Evolutionary conservation across 352 stramenopile species (phyloP), one percentile per base, ranked within the genome.

Genomic region (Phytophthora colocasiae): DNA sequence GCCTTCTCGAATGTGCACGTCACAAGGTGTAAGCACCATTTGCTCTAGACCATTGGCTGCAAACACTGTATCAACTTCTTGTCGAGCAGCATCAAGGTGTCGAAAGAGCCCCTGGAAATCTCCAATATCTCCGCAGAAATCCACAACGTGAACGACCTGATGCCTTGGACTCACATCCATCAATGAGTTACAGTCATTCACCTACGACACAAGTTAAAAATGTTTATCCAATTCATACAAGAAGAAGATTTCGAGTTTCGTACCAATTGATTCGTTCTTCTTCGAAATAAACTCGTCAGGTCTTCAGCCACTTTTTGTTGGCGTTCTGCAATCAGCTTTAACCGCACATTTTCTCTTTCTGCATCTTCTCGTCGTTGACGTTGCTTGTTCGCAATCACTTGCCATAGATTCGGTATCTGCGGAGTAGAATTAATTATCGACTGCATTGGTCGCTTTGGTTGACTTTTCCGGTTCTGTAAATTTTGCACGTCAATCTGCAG

Each of bases 261-360:
- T 50, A 58, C 43, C 58, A 66, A 14, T 15, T 60, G 58, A n/a
- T 44, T 12, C 17, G 58, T 32, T 41, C 43, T 46, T 39, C 56
- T 60, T 32, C 53, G 41, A 15, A 66, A n/a, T n/a, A 52, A 41
- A 26, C 12, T 46, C n/a, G 26, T 40, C 6, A 60, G 31, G 34
- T 17, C 15, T 1, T 59, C 39, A 9, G 49, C 48, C 29, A 66
- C 29, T n/a, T 66, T 60, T 11, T 34, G 17, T 27, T 63, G 65
- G 4, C 66, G 57, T 26, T 80, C 72, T 15, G 75, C 60, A 34
- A 72, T 61, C 29, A 46, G 44, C 44, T 73, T 71, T 17, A 84
- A 64, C 17, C 67, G 60, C 10, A 14, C 32, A n/a, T 34, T 34
- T 34, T 34, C 31, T 34, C 31, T 9, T 8, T 34, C 31, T 34